phyloP scores from a whole-genome alignment of 1,284 basidiomycete species.

The Schizophyllum commune region DNA sequence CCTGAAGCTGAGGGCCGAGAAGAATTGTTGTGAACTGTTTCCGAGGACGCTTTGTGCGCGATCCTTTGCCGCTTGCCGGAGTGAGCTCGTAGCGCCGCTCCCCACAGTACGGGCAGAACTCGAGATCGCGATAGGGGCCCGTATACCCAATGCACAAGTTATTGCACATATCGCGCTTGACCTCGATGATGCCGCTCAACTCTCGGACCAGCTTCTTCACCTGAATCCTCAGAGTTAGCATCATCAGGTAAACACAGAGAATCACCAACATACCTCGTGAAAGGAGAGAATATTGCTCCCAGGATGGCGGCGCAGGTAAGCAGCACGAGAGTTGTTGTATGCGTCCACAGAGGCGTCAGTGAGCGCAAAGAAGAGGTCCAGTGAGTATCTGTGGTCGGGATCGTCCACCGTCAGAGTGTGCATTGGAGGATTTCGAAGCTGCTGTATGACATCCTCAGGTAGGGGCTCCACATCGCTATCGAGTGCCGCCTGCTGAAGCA shows the following conservation, averaged over 20 bases:
- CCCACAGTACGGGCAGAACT: slow-evolving; percentile 16
- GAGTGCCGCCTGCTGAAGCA: not conserved
- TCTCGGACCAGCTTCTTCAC: slow-evolving; percentile 14
- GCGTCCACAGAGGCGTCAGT: slow-evolving; percentile 15
- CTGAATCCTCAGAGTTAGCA: too few species aligned
- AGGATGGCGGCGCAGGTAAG: slow-evolving; percentile 10
- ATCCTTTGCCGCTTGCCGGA: not conserved
- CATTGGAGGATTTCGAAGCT: slow-evolving; percentile 1
- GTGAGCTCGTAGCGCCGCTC: slow-evolving; percentile 16
- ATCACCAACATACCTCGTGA: slow-evolving; percentile 14
- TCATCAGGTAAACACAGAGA: too few species aligned
- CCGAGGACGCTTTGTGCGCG: slow-evolving; percentile 4
- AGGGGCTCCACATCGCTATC: slow-evolving; percentile 1
- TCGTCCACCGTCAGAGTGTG: slow-evolving; percentile 2
- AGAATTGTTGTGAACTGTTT: slow-evolving; percentile 15
- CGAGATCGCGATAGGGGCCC: too few species aligned
- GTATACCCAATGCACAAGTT: slow-evolving; percentile 20
- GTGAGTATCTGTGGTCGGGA: slow-evolving; percentile 11
- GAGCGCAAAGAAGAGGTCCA: slow-evolving; percentile 18
- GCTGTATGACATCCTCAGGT: not conserved
- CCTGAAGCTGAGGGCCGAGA: slow-evolving; percentile 17
- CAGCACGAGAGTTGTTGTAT: slow-evolving; percentile 14
- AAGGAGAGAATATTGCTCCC: slow-evolving; percentile 17
- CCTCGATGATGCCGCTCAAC: slow-evolving; percentile 16
- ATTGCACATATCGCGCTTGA: slow-evolving; percentile 23